Base-by-base conservation (phyloP, 768 basidiomycete species). In the Rhodotorula toruloides region DNA sequence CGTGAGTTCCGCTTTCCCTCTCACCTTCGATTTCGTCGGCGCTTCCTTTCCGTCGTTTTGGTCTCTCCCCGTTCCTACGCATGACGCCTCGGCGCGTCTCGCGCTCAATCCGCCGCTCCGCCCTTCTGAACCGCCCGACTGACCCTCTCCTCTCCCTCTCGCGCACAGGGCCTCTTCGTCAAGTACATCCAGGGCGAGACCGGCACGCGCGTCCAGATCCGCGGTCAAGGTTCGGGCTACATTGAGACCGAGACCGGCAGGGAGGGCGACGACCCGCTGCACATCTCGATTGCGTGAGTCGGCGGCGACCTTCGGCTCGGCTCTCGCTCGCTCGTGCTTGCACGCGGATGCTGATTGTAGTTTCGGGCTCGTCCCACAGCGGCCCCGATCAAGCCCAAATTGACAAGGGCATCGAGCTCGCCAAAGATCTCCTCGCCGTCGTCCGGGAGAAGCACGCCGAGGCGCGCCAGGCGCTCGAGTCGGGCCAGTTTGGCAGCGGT, bases 111-210 rank as follows among this genome's bases (percentile, higher is more conserved):
- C 39, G 27, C 17, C 29, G 43, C 42, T n/a, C 32, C 29, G 31
- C 13, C 31, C 44, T 22, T 22, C 39, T 44, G 43, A 12, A 19
- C 27, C 43, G 22, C 12, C 37, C 37, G 14, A 10, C 58, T 54
- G 39, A 54, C 48, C 7, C n/a, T 14, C 32, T 25, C 8, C 13
- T 9, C 22, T 32, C 2, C 14, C 29, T 5, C n/a, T 31, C 25
- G 2, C 46, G 37, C 58, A n/a, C 77, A 90, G 89, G 93, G 93
- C 71, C 86, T 91, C 70, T 99, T 97, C 75, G 94, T 99, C 72
- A 99, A 99, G 79, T 92, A 92, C 76, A 98, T 98, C 55, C 94
- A 99, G 78, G 84, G 87, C 73, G 94, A 99, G 78, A 99, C 94
- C 0, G 87, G 87, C 36, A 94, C 93, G 11, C 84, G 94, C 65